Conservation (phyloP, 2,329 filamentous ascomycete species). For the Aschersonia sp. region DNA sequence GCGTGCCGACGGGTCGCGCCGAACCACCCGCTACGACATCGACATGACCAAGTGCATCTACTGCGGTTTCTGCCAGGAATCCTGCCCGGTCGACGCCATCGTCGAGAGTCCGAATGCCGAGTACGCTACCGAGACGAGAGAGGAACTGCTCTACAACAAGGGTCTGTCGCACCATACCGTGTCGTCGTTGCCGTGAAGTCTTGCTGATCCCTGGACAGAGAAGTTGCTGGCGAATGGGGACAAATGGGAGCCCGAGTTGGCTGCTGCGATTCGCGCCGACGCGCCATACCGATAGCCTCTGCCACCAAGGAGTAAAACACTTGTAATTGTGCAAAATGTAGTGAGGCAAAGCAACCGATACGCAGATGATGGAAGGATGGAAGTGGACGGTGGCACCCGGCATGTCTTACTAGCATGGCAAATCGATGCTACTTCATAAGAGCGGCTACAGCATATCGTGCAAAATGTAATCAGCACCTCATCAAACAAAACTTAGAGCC, state of each 20-base stretch:
- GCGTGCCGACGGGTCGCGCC: constrained; percentile 85
- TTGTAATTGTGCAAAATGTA: not conserved
- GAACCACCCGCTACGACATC: constrained; percentile 96
- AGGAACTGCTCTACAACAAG: constrained; percentile 97
- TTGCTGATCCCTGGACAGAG: constrained; percentile 30
- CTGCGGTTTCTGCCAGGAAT: constrained; percentile 98
- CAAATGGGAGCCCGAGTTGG: constrained; percentile 96
- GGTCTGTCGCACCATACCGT: constrained; percentile 19
- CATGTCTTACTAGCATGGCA: constrained; percentile 6
- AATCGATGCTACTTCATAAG: not conserved
- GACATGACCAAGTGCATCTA: constrained; percentile 99
- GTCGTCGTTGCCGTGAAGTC: not conserved
- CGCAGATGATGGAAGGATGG: too few species aligned
- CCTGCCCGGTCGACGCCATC: constrained; percentile 91
- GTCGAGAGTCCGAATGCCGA: constrained; percentile 50
- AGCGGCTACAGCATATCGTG: too few species aligned
- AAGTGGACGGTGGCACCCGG: not conserved
- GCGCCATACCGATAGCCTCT: constrained; percentile 65
- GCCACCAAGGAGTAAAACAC: not conserved
- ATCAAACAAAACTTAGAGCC: too few species aligned
- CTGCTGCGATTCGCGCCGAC: constrained; percentile 83
- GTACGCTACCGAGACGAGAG: constrained; percentile 55
- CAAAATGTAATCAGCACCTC: too few species aligned
- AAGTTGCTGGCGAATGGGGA: constrained; percentile 81
- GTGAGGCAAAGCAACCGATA: not conserved